Evolutionary conservation across 2,329 filamentous ascomycete genomes (phyloP).

Genomic region (Pseudogymnoascus sp.): DNA sequence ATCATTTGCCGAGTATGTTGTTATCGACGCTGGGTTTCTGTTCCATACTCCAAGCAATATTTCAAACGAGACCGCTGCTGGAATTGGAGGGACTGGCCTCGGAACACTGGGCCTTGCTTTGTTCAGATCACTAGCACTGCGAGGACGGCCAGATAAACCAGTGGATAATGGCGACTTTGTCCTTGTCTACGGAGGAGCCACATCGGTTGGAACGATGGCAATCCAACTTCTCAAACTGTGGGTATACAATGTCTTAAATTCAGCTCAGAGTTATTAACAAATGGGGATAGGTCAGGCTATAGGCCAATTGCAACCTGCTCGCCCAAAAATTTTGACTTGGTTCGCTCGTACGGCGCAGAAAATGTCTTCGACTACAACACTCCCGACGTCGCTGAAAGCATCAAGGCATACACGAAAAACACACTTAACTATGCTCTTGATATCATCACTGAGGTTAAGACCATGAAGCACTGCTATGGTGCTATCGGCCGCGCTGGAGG

Average conservation of each 20-base stretch:
- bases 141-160: constrained; percentile 16
- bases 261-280: background rate
- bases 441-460: constrained; percentile 27
- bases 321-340: constrained; percentile 31
- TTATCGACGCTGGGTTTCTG: constrained; percentile 17
- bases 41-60: constrained; percentile 22
- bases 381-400: constrained; percentile 27
- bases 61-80: constrained; percentile 22
- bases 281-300: background rate
- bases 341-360: constrained; percentile 33
- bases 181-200: constrained; percentile 38
- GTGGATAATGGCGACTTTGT: constrained; percentile 22
- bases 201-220: constrained; percentile 34
- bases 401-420: constrained; percentile 32
- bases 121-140: constrained; percentile 17
- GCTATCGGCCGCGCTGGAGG: constrained; percentile 30
- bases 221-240: constrained; percentile 33
- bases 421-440: constrained; percentile 32
- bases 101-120: constrained; percentile 19
- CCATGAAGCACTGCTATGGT: constrained; percentile 31
- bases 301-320: constrained; percentile 30
- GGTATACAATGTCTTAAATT: constrained; percentile 9
- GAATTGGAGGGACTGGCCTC: constrained; percentile 16
- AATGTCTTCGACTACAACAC: constrained; percentile 34
- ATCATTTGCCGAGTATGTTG: constrained; percentile 27